Base-by-base conservation (phyloP, 164 flowering plant genomes). In the Warburgia ugandensis region DNA sequence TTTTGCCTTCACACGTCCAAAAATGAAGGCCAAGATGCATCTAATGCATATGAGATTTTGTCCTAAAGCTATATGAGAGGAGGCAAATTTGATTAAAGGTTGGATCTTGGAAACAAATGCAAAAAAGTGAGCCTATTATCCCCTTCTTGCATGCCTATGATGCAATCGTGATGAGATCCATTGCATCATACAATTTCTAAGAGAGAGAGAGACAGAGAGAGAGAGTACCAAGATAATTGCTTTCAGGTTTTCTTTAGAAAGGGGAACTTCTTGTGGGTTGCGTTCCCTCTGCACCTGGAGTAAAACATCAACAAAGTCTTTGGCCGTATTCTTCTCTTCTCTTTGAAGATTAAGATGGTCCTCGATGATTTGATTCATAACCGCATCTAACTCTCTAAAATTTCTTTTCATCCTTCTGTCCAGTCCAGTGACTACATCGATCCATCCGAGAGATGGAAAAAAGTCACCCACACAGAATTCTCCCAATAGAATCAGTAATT, bases 251-350 rank as follows among this genome's bases (percentile, higher is more conserved):
- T 66, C 47, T 31, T 22, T 37, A 10, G 14, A 64, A 25, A 66
- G 54, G 26, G 35, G 16, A 17, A 27, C 6, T 5, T 49, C 29
- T 8, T n/a, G n/a, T 8, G 11, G 14, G 27, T 23, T 9, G 0
- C 57, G 21, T 31, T 68, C 65, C 37, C 50, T 67, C 44, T 61
- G 55, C 12, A 76, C 3, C 16, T 54, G 56, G 17, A 79, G 61
- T 32, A 76, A 33, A 1, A 66, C 65, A 46, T 77, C 78, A 8
- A 70, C 51, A 8, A 79, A 33, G 50, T 79, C 75, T 27, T 72
- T 66, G 0, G 52, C 23, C 20, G n/a, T n/a, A n/a, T 56, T 52
- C 5, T 54, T 23, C 14, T 58, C 32, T 0, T 35, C 52, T 52
- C 59, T 45, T 1, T 19, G n/a, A 0, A 44, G 40, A 39, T 62